Conservation (phyloP, 305 asterid genomes). For the Petunia hybrid region DNA sequence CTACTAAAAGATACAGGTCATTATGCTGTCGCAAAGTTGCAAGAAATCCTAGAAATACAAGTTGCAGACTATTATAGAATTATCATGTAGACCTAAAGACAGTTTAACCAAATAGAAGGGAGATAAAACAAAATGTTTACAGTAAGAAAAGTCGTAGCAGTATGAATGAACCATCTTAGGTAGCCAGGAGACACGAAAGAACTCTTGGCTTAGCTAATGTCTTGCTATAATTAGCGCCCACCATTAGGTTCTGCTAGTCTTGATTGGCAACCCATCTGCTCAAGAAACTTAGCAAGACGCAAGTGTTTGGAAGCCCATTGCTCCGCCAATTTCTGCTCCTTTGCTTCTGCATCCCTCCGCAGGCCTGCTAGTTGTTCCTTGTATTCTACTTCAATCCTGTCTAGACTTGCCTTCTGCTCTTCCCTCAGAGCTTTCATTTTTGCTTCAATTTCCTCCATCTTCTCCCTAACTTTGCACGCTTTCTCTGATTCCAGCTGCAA, state of each 20-base stretch:
- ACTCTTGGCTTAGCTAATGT: neutral
- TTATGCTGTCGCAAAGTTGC: neutral
- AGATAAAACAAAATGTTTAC: conserved; percentile 13
- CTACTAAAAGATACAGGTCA: conserved; percentile 1
- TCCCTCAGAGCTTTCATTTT: conserved; percentile 77
- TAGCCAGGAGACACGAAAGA: neutral
- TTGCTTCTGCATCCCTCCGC: conserved; percentile 83
- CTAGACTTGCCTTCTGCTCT: conserved; percentile 68
- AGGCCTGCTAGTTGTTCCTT: conserved; percentile 76
- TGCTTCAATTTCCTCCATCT: conserved; percentile 77
- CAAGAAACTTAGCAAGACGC: conserved; percentile 67
- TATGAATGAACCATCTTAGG: neutral
- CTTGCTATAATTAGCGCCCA: conserved; percentile 15
- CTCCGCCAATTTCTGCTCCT: conserved; percentile 88
- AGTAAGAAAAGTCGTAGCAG: neutral
- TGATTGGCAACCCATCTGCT: conserved; percentile 72
- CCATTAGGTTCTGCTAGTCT: conserved; percentile 52
- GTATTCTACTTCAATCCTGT: conserved; percentile 76
- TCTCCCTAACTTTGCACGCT: conserved; percentile 72
- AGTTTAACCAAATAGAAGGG: neutral
- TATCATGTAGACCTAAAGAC: neutral
- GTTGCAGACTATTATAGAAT: neutral
- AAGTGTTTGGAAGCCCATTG: conserved; percentile 84
- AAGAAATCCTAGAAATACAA: neutral
- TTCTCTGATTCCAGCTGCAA: conserved; percentile 88